phyloP scores from a whole-genome alignment of 2,329 filamentous ascomycete genomes.

The Penicillium sp. region DNA sequence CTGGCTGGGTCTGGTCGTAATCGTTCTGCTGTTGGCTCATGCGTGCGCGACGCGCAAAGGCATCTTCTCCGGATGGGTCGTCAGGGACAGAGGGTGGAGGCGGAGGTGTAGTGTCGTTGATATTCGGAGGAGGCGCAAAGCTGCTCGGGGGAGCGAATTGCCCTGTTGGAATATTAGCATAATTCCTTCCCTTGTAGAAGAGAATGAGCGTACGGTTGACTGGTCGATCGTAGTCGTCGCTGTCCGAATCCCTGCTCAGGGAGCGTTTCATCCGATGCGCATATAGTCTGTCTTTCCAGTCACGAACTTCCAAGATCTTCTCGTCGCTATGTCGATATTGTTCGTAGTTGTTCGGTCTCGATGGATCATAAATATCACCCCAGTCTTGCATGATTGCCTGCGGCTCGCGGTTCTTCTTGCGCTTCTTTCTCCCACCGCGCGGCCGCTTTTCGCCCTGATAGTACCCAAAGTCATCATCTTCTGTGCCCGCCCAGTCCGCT shows the following conservation, averaged over 20 bases:
- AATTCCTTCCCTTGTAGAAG: not conserved
- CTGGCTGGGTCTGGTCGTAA: slow-evolving; percentile 18
- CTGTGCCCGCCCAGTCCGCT: slow-evolving; percentile 75
- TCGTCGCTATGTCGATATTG: slow-evolving; percentile 84
- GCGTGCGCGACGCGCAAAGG: slow-evolving; percentile 62
- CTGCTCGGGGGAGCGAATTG: slow-evolving; percentile 52
- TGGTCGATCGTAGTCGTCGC: slow-evolving; percentile 49
- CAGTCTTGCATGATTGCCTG: slow-evolving; percentile 65
- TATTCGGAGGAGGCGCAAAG: slow-evolving; percentile 53
- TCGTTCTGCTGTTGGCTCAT: slow-evolving; percentile 48
- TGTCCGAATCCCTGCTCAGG: slow-evolving; percentile 47
- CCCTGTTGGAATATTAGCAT: slow-evolving; percentile 29
- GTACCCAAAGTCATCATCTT: slow-evolving; percentile 74
- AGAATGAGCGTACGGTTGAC: slow-evolving; percentile 45
- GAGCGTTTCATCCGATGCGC: slow-evolving; percentile 60
- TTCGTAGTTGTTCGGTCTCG: slow-evolving; percentile 77
- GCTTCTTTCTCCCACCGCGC: slow-evolving; percentile 74
- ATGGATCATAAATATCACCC: slow-evolving; percentile 88
- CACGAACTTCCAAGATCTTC: slow-evolving; percentile 71
- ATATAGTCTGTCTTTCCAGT: slow-evolving; percentile 83
- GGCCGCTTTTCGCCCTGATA: slow-evolving; percentile 67
- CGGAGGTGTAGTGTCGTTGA: slow-evolving; percentile 38
- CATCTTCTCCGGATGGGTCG: slow-evolving; percentile 67
- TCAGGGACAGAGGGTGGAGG: slow-evolving; percentile 49
- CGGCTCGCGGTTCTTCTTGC: slow-evolving; percentile 68